Evolutionary conservation across 768 basidiomycete species (phyloP).

Genomic region (Leccinum broughii): DNA sequence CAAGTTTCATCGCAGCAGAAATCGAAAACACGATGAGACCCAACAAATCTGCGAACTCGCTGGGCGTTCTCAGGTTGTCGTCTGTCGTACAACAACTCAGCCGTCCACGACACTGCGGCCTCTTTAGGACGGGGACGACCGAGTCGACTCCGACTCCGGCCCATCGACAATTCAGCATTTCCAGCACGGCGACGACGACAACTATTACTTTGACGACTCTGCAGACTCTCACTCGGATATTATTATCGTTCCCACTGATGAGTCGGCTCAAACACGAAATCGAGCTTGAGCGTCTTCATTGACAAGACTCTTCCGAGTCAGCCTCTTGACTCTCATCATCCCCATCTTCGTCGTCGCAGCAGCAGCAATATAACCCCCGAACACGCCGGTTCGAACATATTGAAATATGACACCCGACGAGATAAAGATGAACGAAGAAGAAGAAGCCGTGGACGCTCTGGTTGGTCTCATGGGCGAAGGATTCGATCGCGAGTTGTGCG

Average conservation of each 20-base stretch:
- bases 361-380: neutral
- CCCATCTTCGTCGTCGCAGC: neutral
- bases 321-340: neutral
- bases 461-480: constrained; percentile 41
- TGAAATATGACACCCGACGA: constrained; percentile 21
- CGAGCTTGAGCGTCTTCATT: neutral
- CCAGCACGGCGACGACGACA: constrained; percentile 8
- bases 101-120: neutral
- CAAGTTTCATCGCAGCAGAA: neutral
- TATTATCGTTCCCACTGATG: neutral
- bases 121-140: constrained; percentile 6
- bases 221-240: neutral
- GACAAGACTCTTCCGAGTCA: neutral
- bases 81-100: constrained; percentile 24
- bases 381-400: neutral
- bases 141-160: constrained; percentile 8
- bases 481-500: constrained; percentile 48
- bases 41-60: neutral
- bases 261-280: neutral
- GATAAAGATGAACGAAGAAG: constrained; percentile 23
- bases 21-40: neutral
- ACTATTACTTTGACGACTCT: constrained; percentile 10
- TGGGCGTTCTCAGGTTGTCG: constrained; percentile 14
- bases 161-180: constrained; percentile 16
- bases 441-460: constrained; percentile 35